Percentiles rank a stretch among this genome's conserved stretches.
phyloP scores from a whole-genome alignment of 768 basidiomycete genomes.

The Austroboletus eburneus region DNA sequence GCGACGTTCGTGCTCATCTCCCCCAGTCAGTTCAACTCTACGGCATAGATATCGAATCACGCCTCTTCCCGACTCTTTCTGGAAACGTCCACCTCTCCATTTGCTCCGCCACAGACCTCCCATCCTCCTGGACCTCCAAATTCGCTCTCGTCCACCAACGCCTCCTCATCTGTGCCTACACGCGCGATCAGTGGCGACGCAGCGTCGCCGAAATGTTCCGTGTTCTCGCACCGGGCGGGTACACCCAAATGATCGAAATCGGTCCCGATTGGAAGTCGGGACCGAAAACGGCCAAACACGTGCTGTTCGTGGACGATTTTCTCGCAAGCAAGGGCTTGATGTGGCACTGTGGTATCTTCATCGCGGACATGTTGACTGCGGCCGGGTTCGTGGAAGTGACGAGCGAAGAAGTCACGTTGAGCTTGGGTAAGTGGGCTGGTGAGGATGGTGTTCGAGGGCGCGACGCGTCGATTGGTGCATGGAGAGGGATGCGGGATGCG shows the following conservation, averaged over 20 bases:
- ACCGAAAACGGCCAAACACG: conserved; percentile 6
- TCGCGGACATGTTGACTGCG: conserved; percentile 16
- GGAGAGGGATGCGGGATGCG: conserved; percentile 21
- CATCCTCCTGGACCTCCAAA: conserved; percentile 26
- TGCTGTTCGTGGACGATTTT: conserved; percentile 12
- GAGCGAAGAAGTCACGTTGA: conserved; percentile 15
- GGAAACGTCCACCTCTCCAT: conserved; percentile 20
- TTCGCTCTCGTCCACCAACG: conserved; percentile 34
- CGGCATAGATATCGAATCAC: conserved; percentile 16
- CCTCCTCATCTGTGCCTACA: conserved; percentile 28
- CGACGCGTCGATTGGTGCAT: conserved; percentile 15
- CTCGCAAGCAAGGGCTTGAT: conserved; percentile 8
- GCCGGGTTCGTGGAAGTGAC: conserved; percentile 18
- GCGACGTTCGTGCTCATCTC: conserved; percentile 11
- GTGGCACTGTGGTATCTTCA: background rate
- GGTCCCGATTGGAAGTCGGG: conserved; percentile 17
- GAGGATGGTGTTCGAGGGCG: conserved; percentile 18
- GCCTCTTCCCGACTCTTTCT: conserved; percentile 14
- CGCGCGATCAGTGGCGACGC: conserved; percentile 24
- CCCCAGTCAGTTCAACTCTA: conserved; percentile 17
- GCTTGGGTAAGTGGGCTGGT: conserved; percentile 24
- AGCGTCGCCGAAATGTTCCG: conserved; percentile 27
- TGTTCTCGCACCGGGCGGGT: conserved; percentile 32
- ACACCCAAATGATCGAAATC: conserved; percentile 29
- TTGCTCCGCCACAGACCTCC: conserved; percentile 26